Conservation (phyloP, 768 basidiomycete genomes). For the Chalciporus pseudorubinellus region DNA sequence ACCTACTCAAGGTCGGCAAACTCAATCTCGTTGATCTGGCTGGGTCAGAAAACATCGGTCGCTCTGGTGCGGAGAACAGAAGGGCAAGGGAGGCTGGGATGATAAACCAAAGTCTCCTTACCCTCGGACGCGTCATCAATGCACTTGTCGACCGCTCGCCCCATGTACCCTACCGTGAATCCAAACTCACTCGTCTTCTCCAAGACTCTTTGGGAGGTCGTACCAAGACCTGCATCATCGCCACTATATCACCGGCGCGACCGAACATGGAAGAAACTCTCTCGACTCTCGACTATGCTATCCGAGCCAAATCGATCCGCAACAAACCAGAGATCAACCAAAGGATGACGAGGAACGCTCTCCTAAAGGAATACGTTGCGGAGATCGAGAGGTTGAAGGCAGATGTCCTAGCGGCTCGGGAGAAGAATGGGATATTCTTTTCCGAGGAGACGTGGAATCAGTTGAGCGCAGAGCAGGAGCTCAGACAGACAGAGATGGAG, state of each 20-base stretch:
- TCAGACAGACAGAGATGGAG: slow-evolving; percentile 70
- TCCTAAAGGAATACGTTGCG: slow-evolving; percentile 88
- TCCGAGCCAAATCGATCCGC: slow-evolving; percentile 90
- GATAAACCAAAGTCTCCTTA: slow-evolving; percentile 96
- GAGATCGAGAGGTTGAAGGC: slow-evolving; percentile 93
- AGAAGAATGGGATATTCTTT: slow-evolving; percentile 96
- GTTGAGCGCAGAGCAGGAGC: slow-evolving; percentile 72
- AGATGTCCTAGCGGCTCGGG: slow-evolving; percentile 85
- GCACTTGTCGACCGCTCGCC: slow-evolving; percentile 88
- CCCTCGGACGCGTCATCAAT: slow-evolving; percentile 96
- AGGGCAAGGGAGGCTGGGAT: slow-evolving; percentile 95
- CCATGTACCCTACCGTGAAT: slow-evolving; percentile 96
- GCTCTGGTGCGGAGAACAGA: slow-evolving; percentile 93
- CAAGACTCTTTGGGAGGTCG: slow-evolving; percentile 98
- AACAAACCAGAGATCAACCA: slow-evolving; percentile 96
- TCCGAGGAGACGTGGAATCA: slow-evolving; percentile 89
- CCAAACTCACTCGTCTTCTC: slow-evolving; percentile 93
- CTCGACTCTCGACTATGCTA: slow-evolving; percentile 95
- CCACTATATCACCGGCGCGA: slow-evolving; percentile 91
- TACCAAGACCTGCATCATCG: slow-evolving; percentile 97
- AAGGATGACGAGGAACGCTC: slow-evolving; percentile 86
- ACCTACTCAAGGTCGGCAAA: slow-evolving; percentile 90
- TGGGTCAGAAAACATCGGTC: slow-evolving; percentile 95
- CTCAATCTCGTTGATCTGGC: slow-evolving; percentile 97
- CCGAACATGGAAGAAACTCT: slow-evolving; percentile 96